phyloP scores from a whole-genome alignment of 495 filamentous ascomycete species.

The Aspergillus bridgeri region DNA sequence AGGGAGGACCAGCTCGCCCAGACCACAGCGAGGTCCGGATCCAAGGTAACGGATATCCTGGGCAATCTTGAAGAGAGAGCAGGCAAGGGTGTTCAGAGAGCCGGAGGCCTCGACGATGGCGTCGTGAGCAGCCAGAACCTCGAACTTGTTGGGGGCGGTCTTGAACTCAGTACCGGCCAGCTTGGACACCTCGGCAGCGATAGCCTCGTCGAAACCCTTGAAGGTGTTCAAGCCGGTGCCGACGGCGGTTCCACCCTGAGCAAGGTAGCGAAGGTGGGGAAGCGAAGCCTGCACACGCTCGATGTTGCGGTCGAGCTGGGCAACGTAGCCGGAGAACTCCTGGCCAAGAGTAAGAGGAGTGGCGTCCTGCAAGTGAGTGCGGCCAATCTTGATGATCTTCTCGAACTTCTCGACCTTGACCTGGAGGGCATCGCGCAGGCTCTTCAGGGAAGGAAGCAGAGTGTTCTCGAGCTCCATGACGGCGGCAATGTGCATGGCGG shows the following conservation, averaged over 20 bases:
- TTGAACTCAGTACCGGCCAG: conserved; percentile 91
- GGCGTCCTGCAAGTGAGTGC: conserved; percentile 96
- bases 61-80: conserved; percentile 95
- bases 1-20: conserved; percentile 86
- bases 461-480: conserved; percentile 87
- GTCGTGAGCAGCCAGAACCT: conserved; percentile 96
- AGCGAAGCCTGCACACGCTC: conserved; percentile 79
- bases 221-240: conserved; percentile 98
- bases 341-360: conserved; percentile 94
- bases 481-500: conserved; percentile 98
- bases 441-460: conserved; percentile 77
- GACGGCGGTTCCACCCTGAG: conserved; percentile 95
- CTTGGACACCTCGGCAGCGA: conserved; percentile 84
- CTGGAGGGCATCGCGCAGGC: conserved; percentile 77
- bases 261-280: conserved; percentile 79
- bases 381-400: conserved; percentile 95
- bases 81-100: conserved; percentile 87
- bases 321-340: conserved; percentile 97
- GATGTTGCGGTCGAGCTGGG: conserved; percentile 87
- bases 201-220: conserved; percentile 88
- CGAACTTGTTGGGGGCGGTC: conserved; percentile 98
- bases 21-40: conserved; percentile 90
- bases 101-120: conserved; percentile 92
- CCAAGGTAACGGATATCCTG: conserved; percentile 97
- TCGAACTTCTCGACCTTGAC: conserved; percentile 88